Evolutionary conservation across 2,329 filamentous ascomycete genomes (phyloP).

Genomic region (Aciculosporium take): DNA sequence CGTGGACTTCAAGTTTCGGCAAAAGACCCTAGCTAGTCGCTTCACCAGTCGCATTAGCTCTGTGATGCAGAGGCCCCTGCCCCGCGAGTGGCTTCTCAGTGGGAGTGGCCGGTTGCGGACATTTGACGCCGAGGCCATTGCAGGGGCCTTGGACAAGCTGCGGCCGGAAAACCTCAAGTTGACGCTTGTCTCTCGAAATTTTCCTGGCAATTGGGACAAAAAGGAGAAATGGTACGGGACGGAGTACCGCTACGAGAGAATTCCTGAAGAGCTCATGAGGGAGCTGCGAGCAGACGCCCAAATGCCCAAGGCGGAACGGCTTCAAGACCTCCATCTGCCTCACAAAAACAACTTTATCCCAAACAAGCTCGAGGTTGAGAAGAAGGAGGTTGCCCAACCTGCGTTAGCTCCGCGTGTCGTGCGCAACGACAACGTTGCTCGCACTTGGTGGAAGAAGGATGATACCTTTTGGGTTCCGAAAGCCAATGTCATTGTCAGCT

Average conservation of each 20-base stretch:
- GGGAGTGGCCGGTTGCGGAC: constrained; percentile 61
- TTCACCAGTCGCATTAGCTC: constrained; percentile 78
- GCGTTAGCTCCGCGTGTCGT: constrained; percentile 64
- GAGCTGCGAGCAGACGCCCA: constrained; percentile 53
- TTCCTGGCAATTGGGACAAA: constrained; percentile 69
- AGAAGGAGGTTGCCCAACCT: constrained; percentile 72
- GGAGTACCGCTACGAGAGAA: constrained; percentile 72
- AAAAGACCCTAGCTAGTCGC: constrained; percentile 78
- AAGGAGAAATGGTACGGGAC: constrained; percentile 98
- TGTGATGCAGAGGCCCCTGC: constrained; percentile 82
- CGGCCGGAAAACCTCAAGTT: constrained; percentile 83
- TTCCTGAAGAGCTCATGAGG: constrained; percentile 59
- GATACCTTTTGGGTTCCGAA: constrained; percentile 98
- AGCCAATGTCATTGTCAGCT: constrained; percentile 68
- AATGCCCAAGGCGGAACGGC: constrained; percentile 41
- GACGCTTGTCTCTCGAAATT: constrained; percentile 67
- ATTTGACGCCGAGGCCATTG: constrained; percentile 68
- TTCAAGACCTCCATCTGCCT: constrained; percentile 66
- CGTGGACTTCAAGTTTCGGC: constrained; percentile 87
- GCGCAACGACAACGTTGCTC: constrained; percentile 64
- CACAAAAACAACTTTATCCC: constrained; percentile 95
- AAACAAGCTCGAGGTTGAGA: constrained; percentile 83
- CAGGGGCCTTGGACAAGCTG: constrained; percentile 56
- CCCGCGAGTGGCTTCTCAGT: constrained; percentile 77
- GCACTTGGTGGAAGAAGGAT: constrained; percentile 97